phyloP scores from a whole-genome alignment of 441 rosid species.

The Populus trichocarpa region DNA sequence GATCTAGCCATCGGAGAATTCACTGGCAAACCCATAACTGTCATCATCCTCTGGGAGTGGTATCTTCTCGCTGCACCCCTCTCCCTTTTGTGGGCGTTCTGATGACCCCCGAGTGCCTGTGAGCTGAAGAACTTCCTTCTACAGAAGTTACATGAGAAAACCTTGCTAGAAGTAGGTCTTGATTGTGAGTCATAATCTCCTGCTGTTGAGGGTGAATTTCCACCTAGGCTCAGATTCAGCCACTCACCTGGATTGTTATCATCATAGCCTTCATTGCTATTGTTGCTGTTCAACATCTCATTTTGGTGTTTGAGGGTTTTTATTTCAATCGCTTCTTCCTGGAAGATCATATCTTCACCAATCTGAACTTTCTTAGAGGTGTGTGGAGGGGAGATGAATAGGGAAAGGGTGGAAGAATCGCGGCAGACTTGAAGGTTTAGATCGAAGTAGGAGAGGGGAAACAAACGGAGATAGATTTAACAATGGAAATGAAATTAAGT shows the following conservation, averaged over 20 bases:
- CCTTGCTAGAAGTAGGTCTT: slow-evolving; percentile 38
- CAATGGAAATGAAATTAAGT: not conserved
- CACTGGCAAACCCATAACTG: slow-evolving; percentile 40
- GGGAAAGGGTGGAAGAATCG: slow-evolving; percentile 13
- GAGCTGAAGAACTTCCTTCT: slow-evolving; percentile 75
- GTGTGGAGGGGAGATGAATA: slow-evolving; percentile 16
- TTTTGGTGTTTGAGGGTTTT: slow-evolving; percentile 20
- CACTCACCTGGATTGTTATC: slow-evolving; percentile 44
- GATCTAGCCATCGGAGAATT: slow-evolving; percentile 38
- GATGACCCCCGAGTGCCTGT: slow-evolving; percentile 82
- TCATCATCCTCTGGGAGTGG: slow-evolving; percentile 59
- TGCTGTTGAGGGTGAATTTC: slow-evolving; percentile 35
- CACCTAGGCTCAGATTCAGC: slow-evolving; percentile 62
- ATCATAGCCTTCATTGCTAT: slow-evolving; percentile 21
- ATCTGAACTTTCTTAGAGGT: not conserved
- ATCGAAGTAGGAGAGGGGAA: slow-evolving; percentile 23
- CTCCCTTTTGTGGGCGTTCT: slow-evolving; percentile 80
- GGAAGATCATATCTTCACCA: slow-evolving; percentile 35
- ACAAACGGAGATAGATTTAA: slow-evolving; percentile 27
- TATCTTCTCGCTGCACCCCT: slow-evolving; percentile 66
- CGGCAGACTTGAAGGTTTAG: not conserved
- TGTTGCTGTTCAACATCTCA: slow-evolving; percentile 20
- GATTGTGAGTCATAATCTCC: slow-evolving; percentile 34
- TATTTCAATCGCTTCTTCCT: slow-evolving; percentile 29
- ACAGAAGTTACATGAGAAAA: slow-evolving; percentile 74